Conservation (phyloP, 1,284 basidiomycete species). For the Ustilago vetiveriae region DNA sequence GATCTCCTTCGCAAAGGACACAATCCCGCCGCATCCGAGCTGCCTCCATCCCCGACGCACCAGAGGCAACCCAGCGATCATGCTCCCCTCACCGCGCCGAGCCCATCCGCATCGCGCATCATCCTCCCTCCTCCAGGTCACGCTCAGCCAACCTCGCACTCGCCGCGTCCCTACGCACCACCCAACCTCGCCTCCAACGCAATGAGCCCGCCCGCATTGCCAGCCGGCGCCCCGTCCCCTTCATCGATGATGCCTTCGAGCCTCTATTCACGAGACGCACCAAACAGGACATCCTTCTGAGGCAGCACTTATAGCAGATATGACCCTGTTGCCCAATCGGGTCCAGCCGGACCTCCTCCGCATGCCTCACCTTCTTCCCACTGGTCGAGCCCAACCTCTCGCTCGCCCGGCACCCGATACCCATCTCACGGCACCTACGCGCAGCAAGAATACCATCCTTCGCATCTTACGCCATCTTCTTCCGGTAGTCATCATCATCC, state of each 20-base stretch:
- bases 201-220: slow-evolving; percentile 38
- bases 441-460: slow-evolving; percentile 24
- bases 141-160: slow-evolving; percentile 6
- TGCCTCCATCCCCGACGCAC: slow-evolving; percentile 16
- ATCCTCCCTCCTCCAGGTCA: slow-evolving; percentile 14
- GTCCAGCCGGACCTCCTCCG: slow-evolving; percentile 13
- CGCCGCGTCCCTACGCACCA: slow-evolving; percentile 28
- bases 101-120: slow-evolving; percentile 20
- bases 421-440: slow-evolving; percentile 27
- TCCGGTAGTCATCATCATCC: slow-evolving; percentile 20
- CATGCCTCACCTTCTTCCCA: slow-evolving; percentile 34
- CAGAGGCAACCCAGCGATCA: slow-evolving; percentile 12
- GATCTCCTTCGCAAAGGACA: slow-evolving; percentile 44
- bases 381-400: slow-evolving; percentile 38
- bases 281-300: slow-evolving; percentile 27
- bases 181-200: slow-evolving; percentile 7
- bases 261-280: slow-evolving; percentile 39
- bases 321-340: slow-evolving; percentile 8
- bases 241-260: slow-evolving; percentile 17
- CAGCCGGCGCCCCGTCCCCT: slow-evolving; percentile 30
- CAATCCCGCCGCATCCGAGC: slow-evolving; percentile 41
- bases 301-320: slow-evolving; percentile 24
- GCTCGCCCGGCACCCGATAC: slow-evolving; percentile 33
- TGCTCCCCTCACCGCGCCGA: slow-evolving; percentile 20
- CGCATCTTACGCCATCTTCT: slow-evolving; percentile 15